Conservation (phyloP, 768 basidiomycete genomes). For the Boletus huronensis region DNA sequence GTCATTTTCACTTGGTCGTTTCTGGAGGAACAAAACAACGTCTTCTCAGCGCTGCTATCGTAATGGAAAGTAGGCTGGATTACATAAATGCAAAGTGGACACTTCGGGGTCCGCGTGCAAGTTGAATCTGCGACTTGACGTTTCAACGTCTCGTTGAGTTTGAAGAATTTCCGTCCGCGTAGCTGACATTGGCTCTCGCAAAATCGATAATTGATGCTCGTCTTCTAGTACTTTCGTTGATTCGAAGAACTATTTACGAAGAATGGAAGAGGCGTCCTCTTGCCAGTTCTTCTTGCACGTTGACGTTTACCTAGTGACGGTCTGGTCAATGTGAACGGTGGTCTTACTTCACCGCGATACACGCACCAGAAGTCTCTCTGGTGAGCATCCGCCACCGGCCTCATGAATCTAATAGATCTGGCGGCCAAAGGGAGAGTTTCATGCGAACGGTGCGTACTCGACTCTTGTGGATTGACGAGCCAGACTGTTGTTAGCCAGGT, state of each 20-base stretch:
- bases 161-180: constrained; percentile 5
- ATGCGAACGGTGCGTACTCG: constrained; percentile 4
- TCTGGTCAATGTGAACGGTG: neutral
- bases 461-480: neutral
- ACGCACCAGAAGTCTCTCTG: neutral
- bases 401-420: neutral
- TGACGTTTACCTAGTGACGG: constrained; percentile 8
- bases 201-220: constrained; percentile 14
- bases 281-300: constrained; percentile 1
- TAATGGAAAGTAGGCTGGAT: too few relatives aligned
- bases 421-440: neutral
- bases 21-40: neutral
- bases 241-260: constrained; percentile 21
- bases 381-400: constrained; percentile 22
- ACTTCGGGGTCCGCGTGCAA: too few relatives aligned
- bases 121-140: too few relatives aligned
- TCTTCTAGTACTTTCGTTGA: constrained; percentile 8
- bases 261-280: constrained; percentile 19
- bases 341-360: neutral
- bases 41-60: too few relatives aligned
- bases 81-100: too few relatives aligned
- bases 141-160: neutral
- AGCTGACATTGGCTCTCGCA: constrained; percentile 14
- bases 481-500: neutral
- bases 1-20: neutral